Conservation (phyloP, 768 basidiomycete species). For the Serendipita sp. region DNA sequence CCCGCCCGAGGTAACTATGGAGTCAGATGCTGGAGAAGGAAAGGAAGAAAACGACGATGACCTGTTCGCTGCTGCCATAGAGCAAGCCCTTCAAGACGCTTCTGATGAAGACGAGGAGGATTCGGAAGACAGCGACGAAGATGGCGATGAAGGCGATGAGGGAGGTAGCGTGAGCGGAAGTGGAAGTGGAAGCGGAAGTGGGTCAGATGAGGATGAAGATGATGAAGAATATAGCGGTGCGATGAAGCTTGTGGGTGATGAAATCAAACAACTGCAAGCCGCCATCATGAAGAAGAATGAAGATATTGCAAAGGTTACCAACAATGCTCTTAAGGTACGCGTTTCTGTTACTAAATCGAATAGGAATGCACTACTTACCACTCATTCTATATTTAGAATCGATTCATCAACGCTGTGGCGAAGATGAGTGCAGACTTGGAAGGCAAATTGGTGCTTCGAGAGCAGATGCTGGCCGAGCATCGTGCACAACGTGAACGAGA, state of each 20-base stretch:
- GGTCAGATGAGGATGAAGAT: constrained; percentile 42
- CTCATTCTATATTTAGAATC: constrained; percentile 36
- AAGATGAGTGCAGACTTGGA: constrained; percentile 78
- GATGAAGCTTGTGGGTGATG: constrained; percentile 67
- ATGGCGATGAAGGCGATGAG: constrained; percentile 73
- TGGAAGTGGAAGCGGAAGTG: constrained; percentile 34
- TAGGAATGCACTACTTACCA: not conserved
- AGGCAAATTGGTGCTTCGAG: constrained; percentile 62
- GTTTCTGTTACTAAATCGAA: not conserved
- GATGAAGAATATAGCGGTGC: constrained; percentile 61
- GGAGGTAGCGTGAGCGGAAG: constrained; percentile 17
- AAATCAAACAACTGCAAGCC: constrained; percentile 75
- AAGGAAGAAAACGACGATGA: constrained; percentile 40
- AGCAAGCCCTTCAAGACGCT: not conserved
- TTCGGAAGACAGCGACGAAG: constrained; percentile 46
- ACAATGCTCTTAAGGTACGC: constrained; percentile 69
- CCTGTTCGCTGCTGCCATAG: constrained; percentile 13
- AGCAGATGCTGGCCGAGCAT: constrained; percentile 62
- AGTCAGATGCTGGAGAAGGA: constrained; percentile 17
- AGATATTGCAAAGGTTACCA: constrained; percentile 69
- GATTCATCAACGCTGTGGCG: constrained; percentile 82
- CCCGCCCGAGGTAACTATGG: constrained; percentile 37
- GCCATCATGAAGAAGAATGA: constrained; percentile 72
- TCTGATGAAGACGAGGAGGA: constrained; percentile 41
- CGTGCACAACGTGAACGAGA: constrained; percentile 17